A percentile compares a stretch with the other conserved stretches of the same genome.
These are phyloP conservation scores for Blumeriella jaapii DNA, from an alignment of 2,329 filamentous ascomycete genomes.

Conservation along the genomic window DNA sequence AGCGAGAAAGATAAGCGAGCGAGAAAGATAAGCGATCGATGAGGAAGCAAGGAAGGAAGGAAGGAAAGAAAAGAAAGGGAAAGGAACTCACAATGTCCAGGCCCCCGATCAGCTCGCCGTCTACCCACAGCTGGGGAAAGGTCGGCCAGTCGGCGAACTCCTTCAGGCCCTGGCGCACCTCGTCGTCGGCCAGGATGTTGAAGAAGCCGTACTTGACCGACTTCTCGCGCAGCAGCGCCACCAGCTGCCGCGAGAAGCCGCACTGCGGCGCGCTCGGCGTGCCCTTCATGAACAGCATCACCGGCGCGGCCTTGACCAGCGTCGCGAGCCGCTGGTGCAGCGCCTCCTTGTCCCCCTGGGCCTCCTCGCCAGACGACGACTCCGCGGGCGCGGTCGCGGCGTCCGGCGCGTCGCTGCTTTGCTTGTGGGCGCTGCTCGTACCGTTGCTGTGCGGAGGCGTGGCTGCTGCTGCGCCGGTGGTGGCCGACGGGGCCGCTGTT, in stretches of 20 bases:
- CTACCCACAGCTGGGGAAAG: slow-evolving; percentile 87
- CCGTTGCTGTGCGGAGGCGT: slow-evolving; percentile 28
- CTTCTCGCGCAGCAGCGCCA: slow-evolving; percentile 75
- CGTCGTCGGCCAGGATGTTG: slow-evolving; percentile 95
- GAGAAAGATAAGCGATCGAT: too few species aligned
- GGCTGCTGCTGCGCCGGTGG: too few species aligned
- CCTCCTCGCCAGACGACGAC: slow-evolving; percentile 32
- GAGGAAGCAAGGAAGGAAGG: too few species aligned
- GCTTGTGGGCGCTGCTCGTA: slow-evolving; percentile 32
- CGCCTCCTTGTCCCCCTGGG: slow-evolving; percentile 64
- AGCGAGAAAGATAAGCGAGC: too few species aligned
- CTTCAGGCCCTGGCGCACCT: slow-evolving; percentile 92
- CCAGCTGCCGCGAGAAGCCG: slow-evolving; percentile 83
- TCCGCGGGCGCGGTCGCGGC: slow-evolving; percentile 21
- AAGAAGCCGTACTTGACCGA: slow-evolving; percentile 97
- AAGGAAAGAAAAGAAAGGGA: too few species aligned
- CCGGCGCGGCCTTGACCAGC: slow-evolving; percentile 86
- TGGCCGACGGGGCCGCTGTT: too few species aligned
- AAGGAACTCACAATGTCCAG: slow-evolving; percentile 73
- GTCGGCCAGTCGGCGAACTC: slow-evolving; percentile 98
- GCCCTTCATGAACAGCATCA: slow-evolving; percentile 99
- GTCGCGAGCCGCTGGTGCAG: slow-evolving; percentile 69
- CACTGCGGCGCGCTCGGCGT: slow-evolving; percentile 79
- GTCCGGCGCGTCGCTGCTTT: slow-evolving; percentile 18
- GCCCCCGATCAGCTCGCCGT: slow-evolving; percentile 82